Evolutionary conservation across 441 rosid species (phyloP), one percentile per base, ranked within the genome.

Genomic region (Viola pubescens): DNA sequence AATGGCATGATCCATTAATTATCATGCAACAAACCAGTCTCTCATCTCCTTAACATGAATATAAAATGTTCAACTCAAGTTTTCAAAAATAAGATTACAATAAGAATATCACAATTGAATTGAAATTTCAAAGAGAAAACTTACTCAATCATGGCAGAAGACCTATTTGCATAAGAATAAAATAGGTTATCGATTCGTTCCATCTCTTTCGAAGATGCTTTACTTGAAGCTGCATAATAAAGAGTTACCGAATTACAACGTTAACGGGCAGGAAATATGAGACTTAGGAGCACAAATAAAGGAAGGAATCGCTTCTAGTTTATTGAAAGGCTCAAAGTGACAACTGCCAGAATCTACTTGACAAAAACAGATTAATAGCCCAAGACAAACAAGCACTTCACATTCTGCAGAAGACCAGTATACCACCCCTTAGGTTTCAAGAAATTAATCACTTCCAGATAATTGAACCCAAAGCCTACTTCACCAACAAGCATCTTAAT

Each of bases 111-210:
- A 13, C 42, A 13, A 64, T 13, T 19, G 16, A 57, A 59, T 8
- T 9, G 8, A 12, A 16, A 26, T 43, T 52, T 54, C 9, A 14
- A 41, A 50, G 61, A 56, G 48, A 60, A 42, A 64, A 82, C 95
- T 89, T 81, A 89, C 98, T 89, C 98, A 64, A 92, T 89, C 75
- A 87, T 61, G 66, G 73, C 82, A 60, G 90, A 84, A 69, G 94
- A 82, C 64, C 43, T 81, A 70, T 87, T 81, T 54, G 90, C 91
- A 64, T 87, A 92, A 0, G 86, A 69, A 74, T 76, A 50, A 67
- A 86, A 89, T n/a, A 89, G 68, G 66, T 73, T 81, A 72, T 92
- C 96, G 7, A 86, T 87, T 73, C 97, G 82, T 63, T 89, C 97
- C 89, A 89, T 84, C 82, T 89, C 98, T 73, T 86, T 89, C 14